Conservation (phyloP, 1,284 basidiomycete species). For the Boletus hoseneyae region DNA sequence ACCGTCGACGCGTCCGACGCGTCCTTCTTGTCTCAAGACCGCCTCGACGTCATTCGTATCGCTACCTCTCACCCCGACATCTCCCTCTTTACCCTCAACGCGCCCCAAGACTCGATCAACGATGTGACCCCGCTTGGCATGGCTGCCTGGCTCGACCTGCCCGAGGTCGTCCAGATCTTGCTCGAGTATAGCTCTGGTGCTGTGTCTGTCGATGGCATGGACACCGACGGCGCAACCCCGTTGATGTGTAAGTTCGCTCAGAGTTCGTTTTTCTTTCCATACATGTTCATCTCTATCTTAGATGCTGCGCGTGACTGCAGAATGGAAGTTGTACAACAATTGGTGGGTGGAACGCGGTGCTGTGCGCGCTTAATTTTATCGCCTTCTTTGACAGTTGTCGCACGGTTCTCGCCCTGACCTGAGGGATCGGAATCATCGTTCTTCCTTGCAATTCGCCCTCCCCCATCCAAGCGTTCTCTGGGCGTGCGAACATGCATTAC, state of each 20-base stretch:
- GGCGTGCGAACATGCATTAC: constrained; percentile 63
- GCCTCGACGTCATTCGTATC: constrained; percentile 52
- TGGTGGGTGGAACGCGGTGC: constrained; percentile 43
- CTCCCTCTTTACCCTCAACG: constrained; percentile 65
- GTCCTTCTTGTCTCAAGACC: constrained; percentile 54
- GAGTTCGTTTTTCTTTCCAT: constrained; percentile 4
- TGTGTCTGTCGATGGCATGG: constrained; percentile 68
- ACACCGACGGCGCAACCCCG: constrained; percentile 66
- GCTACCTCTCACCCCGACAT: constrained; percentile 53
- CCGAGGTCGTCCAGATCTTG: constrained; percentile 52
- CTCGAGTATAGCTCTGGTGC: constrained; percentile 56
- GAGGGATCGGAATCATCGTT: constrained; percentile 63
- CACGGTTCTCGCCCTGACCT: constrained; percentile 70
- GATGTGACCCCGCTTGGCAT: constrained; percentile 72
- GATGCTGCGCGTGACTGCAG: constrained; percentile 72
- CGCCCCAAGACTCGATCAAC: constrained; percentile 58
- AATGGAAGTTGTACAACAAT: constrained; percentile 53
- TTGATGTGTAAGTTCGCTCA: constrained; percentile 65
- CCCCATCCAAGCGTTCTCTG: constrained; percentile 59
- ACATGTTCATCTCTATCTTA: constrained; percentile 29
- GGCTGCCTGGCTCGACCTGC: constrained; percentile 69
- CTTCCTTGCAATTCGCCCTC: constrained; percentile 64
- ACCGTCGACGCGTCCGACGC: constrained; percentile 63
- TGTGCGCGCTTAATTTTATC: constrained; percentile 9
- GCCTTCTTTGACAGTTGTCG: constrained; percentile 41